Evolutionary conservation across 2,329 filamentous ascomycete genomes (phyloP), one percentile per base, ranked within the genome.

Genomic region (Beauveria brongniartii): DNA sequence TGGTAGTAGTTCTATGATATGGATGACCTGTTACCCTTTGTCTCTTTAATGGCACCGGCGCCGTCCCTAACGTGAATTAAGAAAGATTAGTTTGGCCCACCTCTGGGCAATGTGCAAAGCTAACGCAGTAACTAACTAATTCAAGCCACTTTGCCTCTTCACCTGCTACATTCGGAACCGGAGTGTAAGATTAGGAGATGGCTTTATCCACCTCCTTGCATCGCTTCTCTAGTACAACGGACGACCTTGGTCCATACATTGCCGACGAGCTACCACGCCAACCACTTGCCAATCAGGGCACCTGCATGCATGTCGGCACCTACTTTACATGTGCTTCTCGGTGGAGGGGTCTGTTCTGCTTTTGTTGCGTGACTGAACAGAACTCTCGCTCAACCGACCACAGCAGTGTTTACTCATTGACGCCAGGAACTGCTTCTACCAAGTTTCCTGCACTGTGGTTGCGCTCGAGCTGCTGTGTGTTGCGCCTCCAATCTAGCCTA

Each of bases 191-290:
- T 51, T 51, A 44, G 26, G 16, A 50, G 18, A 34, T 37, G 28
- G 30, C 20, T 41, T 20, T 58, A 48, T 43, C 55, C 55, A 58
- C 55, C 34, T 58, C 37, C 46, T 44, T 58, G 55, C 55, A 58
- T 58, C 20, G 28, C 43, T 22, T 1, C 37, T 20, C 20, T 43
- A 41, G 55, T 20, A 26, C 26, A 22, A 30, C 14, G 28, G 20
- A 34, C 4, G 16, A 30, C 30, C 30, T 51, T 24, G 46, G 46
- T 30, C 55, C 37, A 37, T n/a, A 26, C 24, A 50, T 51, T 37
- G 46, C 46, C 26, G 34, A 14, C 12, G 47, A 57, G 37, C 43
- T 43, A 51, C 18, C 22, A 58, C 5, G 22, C 46, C 20, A 34
- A 43, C 30, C 24, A 41, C 44, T 28, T 28, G 37, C 55, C 24